These are phyloP conservation scores for Dianthus caryophyllus DNA, from an alignment of 148 eudicot genomes.

Conservation along the genomic window DNA sequence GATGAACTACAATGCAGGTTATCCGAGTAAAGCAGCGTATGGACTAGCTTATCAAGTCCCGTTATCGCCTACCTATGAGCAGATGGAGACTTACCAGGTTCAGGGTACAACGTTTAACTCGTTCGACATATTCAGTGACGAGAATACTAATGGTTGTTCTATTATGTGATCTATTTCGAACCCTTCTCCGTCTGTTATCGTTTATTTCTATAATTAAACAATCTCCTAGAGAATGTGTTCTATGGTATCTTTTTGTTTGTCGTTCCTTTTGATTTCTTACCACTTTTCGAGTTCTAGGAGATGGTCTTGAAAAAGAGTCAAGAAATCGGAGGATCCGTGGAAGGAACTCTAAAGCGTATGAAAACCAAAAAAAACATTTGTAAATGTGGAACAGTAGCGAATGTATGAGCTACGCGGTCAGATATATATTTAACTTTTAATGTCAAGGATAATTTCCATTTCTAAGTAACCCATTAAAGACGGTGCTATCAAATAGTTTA, in stretches of 20 bases:
- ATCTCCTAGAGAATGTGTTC: not conserved
- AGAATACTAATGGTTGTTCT: constrained; percentile 62
- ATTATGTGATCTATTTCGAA: constrained; percentile 42
- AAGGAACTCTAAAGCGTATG: not conserved
- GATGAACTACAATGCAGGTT: constrained; percentile 43
- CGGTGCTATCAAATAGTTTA: not conserved
- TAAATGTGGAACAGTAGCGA: constrained; percentile 7
- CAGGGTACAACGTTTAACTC: constrained; percentile 30
- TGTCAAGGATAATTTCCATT: not conserved
- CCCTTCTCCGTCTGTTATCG: not conserved
- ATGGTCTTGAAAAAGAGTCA: too few species aligned
- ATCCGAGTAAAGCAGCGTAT: constrained; percentile 26
- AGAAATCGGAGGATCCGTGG: too few species aligned
- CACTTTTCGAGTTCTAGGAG: too few species aligned
- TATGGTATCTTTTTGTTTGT: not conserved
- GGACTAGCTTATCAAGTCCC: constrained; percentile 40
- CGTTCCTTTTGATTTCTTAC: too few species aligned
- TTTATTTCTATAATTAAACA: not conserved
- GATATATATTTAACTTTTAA: not conserved
- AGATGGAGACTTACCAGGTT: constrained; percentile 27
- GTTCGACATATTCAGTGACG: constrained; percentile 65
- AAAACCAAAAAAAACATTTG: not conserved
- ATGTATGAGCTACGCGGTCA: too few species aligned
- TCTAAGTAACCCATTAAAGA: too few species aligned
- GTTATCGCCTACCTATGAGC: constrained; percentile 20